Conservation (phyloP, 306 rosid genomes). For the Quercus engelmannii region DNA sequence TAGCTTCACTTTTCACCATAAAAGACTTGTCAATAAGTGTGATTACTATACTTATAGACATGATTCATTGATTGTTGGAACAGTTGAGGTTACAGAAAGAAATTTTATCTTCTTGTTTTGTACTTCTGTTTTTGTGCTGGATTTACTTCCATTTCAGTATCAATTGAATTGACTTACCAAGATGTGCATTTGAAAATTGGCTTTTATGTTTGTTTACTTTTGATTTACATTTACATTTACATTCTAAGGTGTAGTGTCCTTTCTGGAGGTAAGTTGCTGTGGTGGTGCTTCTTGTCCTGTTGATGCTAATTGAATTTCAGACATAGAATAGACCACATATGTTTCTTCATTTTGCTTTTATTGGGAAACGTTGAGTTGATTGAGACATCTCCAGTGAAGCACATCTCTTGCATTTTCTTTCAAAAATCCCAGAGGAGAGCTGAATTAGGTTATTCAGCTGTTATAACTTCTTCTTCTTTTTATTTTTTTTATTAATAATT, state of each 20-base stretch:
- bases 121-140: not conserved
- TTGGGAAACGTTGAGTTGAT: not conserved
- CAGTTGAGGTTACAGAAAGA: conserved; percentile 3
- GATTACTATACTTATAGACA: conserved; percentile 4
- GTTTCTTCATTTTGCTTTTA: not conserved
- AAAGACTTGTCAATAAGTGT: not conserved
- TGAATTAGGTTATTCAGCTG: not conserved
- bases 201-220: not conserved
- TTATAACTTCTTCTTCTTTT: not conserved
- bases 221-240: not conserved
- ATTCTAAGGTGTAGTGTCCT: not conserved
- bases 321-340: not conserved
- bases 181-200: not conserved
- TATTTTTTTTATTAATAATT: too few relatives aligned
- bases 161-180: not conserved
- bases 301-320: not conserved
- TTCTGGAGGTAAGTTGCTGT: not conserved
- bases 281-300: not conserved
- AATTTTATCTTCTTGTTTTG: too few relatives aligned
- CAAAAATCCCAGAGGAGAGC: not conserved
- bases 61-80: conserved; percentile 1
- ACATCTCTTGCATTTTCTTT: not conserved
- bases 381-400: not conserved
- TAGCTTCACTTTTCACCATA: not conserved
- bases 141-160: not conserved